phyloP scores from a whole-genome alignment of 768 basidiomycete genomes.

The Suillus paluster region DNA sequence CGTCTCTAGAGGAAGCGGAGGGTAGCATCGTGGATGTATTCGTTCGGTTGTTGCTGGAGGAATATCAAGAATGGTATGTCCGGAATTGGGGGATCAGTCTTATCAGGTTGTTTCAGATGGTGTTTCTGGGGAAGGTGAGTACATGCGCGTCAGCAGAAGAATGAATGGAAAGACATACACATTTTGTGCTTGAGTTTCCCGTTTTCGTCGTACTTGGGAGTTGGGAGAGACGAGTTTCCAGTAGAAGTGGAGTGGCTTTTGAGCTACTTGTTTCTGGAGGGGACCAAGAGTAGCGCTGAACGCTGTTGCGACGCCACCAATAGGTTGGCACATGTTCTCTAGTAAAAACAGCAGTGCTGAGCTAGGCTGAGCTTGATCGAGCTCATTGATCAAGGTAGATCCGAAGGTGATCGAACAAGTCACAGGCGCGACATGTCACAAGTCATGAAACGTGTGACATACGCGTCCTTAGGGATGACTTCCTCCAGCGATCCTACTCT shows the following conservation, averaged over 20 bases:
- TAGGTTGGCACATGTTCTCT: too few species aligned
- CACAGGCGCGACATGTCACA: constrained; percentile 37
- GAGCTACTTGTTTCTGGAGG: constrained; percentile 91
- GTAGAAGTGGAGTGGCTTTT: constrained; percentile 95
- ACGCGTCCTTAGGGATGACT: too few species aligned
- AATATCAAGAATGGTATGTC: constrained; percentile 3
- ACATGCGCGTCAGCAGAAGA: constrained; percentile 16
- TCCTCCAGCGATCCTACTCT: constrained; percentile 53
- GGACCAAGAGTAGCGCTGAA: too few species aligned
- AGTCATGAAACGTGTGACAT: constrained; percentile 30
- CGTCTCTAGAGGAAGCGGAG: constrained; percentile 92
- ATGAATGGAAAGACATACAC: constrained; percentile 64
- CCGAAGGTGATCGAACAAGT: too few species aligned
- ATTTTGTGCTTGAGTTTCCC: constrained; percentile 99
- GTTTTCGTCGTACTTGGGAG: constrained; percentile 96
- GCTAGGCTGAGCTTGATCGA: too few species aligned
- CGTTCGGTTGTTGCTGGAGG: constrained; percentile 95
- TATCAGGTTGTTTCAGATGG: constrained; percentile 96
- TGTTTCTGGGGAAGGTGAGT: constrained; percentile 62
- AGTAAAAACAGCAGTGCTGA: too few species aligned
- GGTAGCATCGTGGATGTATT: constrained; percentile 98
- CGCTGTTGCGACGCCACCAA: too few species aligned
- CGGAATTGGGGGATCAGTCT: constrained; percentile 31
- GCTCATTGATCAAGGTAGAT: too few species aligned
- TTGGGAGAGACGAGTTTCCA: constrained; percentile 97